A percentile compares a stretch with the other conserved stretches of the same genome.
phyloP scores from a whole-genome alignment of 1,284 basidiomycete species.

The Lentinula novae-zelandiae region DNA sequence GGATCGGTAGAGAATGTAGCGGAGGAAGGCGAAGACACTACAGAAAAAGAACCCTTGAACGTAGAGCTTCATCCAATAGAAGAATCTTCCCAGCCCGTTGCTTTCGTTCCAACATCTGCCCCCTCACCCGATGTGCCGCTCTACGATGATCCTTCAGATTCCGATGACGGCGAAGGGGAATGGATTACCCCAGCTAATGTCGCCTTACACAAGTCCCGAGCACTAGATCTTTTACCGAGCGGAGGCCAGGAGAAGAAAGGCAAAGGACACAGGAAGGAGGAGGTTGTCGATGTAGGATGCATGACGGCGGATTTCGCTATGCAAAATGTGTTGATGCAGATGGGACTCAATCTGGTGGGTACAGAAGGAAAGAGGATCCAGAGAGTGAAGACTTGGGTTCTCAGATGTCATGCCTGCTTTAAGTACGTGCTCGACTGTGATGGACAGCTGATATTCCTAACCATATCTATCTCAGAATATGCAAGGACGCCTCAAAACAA shows the following conservation, averaged over 20 bases:
- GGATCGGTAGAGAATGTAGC: slow-evolving; percentile 15
- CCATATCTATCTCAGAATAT: slow-evolving; percentile 60
- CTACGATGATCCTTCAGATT: slow-evolving; percentile 74
- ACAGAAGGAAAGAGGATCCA: slow-evolving; percentile 89
- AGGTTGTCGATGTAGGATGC: slow-evolving; percentile 69
- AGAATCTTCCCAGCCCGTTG: slow-evolving; percentile 15
- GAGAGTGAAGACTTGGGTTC: slow-evolving; percentile 92
- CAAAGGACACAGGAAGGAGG: slow-evolving; percentile 37
- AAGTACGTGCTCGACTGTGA: slow-evolving; percentile 64
- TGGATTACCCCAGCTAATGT: slow-evolving; percentile 98
- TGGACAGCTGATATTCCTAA: background rate
- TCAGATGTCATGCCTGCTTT: slow-evolving; percentile 98
- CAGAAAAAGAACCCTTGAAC: slow-evolving; percentile 39
- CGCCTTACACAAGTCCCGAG: slow-evolving; percentile 82
- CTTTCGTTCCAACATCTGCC: slow-evolving; percentile 13
- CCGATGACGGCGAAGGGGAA: slow-evolving; percentile 85
- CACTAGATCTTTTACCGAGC: slow-evolving; percentile 75
- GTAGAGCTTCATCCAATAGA: slow-evolving; percentile 42
- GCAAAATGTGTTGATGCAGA: slow-evolving; percentile 96
- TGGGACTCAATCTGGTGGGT: slow-evolving; percentile 91
- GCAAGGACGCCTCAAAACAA: slow-evolving; percentile 92
- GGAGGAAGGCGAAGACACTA: slow-evolving; percentile 20
- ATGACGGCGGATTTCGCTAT: slow-evolving; percentile 99
- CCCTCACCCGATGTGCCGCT: slow-evolving; percentile 28
- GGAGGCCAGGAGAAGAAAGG: slow-evolving; percentile 38